phyloP scores from a whole-genome alignment of 345 rosid species.

The Cardiospermum halicacabum region DNA sequence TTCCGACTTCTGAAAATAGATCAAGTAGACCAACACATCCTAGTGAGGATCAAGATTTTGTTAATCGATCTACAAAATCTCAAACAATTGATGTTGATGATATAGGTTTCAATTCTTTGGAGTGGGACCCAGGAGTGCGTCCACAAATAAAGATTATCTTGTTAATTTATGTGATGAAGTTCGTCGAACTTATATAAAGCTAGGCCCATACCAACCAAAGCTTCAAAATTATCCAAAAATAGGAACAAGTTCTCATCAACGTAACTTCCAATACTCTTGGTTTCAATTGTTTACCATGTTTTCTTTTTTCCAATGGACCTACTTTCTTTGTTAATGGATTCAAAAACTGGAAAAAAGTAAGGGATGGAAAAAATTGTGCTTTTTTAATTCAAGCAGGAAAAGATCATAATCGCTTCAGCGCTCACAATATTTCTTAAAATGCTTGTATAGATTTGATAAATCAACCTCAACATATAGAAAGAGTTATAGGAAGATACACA shows the following conservation, averaged over 20 bases:
- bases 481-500: neutral
- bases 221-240: neutral
- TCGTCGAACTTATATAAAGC: neutral
- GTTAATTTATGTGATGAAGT: neutral
- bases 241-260: neutral
- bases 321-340: too few species aligned
- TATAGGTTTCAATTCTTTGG: neutral
- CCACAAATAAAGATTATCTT: neutral
- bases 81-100: neutral
- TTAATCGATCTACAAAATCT: neutral
- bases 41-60: too few species aligned
- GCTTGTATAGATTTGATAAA: neutral
- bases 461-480: neutral
- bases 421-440: neutral
- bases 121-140: neutral
- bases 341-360: too few species aligned
- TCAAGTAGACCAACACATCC: too few species aligned
- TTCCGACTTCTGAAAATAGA: too few species aligned
- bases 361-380: too few species aligned
- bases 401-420: too few species aligned
- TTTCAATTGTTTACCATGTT: neutral
- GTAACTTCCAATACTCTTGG: neutral
- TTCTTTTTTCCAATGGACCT: too few species aligned
- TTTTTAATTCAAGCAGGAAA: too few species aligned
- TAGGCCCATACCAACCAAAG: neutral